Evolutionary conservation across 108 stramenopile species (phyloP).

Genomic region (Nitzschia palea): DNA sequence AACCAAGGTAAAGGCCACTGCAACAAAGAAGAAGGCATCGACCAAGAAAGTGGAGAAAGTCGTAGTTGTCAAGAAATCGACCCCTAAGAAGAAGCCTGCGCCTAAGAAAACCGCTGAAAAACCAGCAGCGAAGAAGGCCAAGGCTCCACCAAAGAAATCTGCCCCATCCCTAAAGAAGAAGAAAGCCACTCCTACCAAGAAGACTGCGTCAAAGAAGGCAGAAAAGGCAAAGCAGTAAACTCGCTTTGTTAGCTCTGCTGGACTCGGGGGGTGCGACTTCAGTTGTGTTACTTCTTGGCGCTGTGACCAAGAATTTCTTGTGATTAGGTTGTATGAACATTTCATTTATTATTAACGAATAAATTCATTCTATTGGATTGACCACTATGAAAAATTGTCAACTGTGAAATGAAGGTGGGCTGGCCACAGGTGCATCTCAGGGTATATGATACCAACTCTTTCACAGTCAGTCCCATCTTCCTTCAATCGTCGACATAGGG

Average conservation of each 20-base stretch:
- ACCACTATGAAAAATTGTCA: no score
- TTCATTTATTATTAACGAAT: no score
- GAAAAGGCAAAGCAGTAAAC: constrained; percentile 12
- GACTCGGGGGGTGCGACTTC: no score
- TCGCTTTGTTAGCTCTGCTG: background rate
- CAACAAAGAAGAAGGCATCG: constrained; percentile 22
- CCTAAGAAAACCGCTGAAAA: constrained; percentile 14
- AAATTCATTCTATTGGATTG: no score
- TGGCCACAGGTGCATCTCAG: no score
- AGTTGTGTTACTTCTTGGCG: constrained; percentile 3
- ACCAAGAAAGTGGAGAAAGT: constrained; percentile 18
- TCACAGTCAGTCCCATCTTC: no score
- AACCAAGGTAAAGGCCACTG: constrained; percentile 12
- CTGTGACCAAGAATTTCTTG: background rate
- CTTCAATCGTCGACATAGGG: no score
- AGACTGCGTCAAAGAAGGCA: constrained; percentile 7
- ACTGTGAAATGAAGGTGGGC: no score
- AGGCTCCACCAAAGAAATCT: background rate
- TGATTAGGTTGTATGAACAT: constrained; percentile 1
- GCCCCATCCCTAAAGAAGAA: constrained; percentile 8
- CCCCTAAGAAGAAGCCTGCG: constrained; percentile 3
- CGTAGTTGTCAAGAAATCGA: constrained; percentile 13
- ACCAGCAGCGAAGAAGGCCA: constrained; percentile 6
- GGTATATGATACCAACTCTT: no score
- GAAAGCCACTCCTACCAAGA: constrained; percentile 23